A percentile compares a stretch with the other conserved stretches of the same genome.
These are phyloP conservation scores for Metarhizium rileyi DNA, from an alignment of 2,329 filamentous ascomycete genomes.

Conservation along the genomic window DNA sequence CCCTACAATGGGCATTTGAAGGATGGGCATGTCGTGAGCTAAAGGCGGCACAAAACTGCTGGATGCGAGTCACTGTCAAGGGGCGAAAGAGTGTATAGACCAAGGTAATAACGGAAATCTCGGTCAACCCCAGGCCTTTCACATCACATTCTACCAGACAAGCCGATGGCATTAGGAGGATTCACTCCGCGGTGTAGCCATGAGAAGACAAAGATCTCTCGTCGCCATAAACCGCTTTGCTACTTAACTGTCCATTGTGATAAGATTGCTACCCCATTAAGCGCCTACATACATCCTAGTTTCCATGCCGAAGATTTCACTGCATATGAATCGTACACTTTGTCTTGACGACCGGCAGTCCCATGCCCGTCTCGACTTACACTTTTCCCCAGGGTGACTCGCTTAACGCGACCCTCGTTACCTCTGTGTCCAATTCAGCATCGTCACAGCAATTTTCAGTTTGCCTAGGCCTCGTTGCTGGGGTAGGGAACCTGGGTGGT, in stretches of 20 bases:
- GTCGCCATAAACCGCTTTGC: no score
- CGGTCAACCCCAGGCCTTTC: neutral
- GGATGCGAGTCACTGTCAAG: no score
- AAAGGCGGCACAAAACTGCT: no score
- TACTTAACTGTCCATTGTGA: no score
- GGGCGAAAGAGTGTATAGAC: no score
- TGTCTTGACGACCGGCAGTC: neutral
- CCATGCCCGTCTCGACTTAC: neutral
- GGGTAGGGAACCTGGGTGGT: conserved; percentile 57
- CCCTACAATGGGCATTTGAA: no score
- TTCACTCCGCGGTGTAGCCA: no score
- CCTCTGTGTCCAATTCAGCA: neutral
- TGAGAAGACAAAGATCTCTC: no score
- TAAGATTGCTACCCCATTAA: neutral
- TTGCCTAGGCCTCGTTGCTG: conserved; percentile 53
- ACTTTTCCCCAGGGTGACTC: neutral
- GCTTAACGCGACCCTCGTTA: neutral
- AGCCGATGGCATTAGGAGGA: no score
- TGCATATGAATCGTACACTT: neutral
- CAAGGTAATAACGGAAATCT: neutral
- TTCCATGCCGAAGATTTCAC: neutral
- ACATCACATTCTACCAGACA: no score
- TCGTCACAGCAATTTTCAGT: neutral
- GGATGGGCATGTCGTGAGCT: no score
- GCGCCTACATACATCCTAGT: neutral